Evolutionary conservation across 352 stramenopile species (phyloP).

Genomic region (Pythium dissimile): DNA sequence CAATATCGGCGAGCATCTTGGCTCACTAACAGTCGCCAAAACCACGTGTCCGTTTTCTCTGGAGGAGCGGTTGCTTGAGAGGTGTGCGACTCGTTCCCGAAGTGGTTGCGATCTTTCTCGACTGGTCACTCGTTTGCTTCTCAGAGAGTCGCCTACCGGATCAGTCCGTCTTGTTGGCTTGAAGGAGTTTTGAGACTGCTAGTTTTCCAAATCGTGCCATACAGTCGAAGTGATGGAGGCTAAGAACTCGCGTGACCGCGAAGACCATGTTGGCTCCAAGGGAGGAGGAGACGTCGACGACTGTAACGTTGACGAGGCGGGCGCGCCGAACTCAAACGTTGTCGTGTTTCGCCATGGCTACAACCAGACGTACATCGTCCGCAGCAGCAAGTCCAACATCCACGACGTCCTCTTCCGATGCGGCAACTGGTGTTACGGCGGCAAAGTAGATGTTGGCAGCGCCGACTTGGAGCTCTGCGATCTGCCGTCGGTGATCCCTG

Average conservation of each 20-base stretch:
- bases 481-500: constrained; percentile 87
- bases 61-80: no score
- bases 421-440: constrained; percentile 94
- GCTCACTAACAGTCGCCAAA: no score
- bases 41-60: no score
- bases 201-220: no score
- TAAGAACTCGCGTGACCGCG: constrained; percentile 34
- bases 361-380: constrained; percentile 92
- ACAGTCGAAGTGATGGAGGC: constrained; percentile 73
- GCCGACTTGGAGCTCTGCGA: constrained; percentile 81
- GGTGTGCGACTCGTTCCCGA: no score
- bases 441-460: constrained; percentile 85
- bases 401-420: constrained; percentile 93
- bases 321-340: constrained; percentile 52
- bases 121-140: no score
- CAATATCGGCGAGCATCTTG: no score
- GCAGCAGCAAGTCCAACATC: constrained; percentile 58
- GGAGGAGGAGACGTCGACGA: constrained; percentile 20
- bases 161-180: background rate
- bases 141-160: no score
- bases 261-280: constrained; percentile 16
- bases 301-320: constrained; percentile 40
- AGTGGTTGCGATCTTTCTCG: no score
- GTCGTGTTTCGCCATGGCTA: constrained; percentile 86
- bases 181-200: background rate